Conservation (phyloP, 805 yeast genomes). For the Suhomyces pyralidae region DNA sequence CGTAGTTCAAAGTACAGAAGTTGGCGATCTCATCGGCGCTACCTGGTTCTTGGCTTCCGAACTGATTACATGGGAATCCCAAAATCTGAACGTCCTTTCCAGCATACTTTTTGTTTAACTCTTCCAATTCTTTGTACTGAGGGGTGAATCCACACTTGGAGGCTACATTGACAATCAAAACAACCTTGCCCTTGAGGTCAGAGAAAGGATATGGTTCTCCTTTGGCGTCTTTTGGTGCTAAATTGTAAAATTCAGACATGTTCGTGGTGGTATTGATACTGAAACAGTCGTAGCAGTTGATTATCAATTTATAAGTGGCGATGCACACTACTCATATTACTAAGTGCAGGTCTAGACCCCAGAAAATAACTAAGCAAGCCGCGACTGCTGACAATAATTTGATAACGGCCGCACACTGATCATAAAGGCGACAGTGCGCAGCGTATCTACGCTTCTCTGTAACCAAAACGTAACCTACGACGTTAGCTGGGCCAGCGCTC, state of each 20-base stretch:
- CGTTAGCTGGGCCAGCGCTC: neutral
- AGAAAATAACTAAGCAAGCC: neutral
- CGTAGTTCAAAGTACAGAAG: conserved; percentile 78
- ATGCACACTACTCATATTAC: neutral
- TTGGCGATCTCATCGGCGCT: conserved; percentile 56
- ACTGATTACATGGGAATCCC: conserved; percentile 47
- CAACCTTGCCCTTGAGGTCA: conserved; percentile 73
- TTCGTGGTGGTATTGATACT: neutral
- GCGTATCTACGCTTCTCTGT: neutral
- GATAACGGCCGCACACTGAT: neutral
- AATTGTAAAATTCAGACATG: conserved; percentile 64
- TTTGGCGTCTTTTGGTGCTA: conserved; percentile 59
- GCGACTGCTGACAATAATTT: neutral
- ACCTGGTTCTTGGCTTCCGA: conserved; percentile 43
- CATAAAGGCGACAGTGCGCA: neutral
- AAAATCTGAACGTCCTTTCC: conserved; percentile 35
- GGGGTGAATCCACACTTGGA: conserved; percentile 76
- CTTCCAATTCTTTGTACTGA: conserved; percentile 48
- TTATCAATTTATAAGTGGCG: neutral
- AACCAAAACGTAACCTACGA: neutral
- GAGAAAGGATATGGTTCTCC: conserved; percentile 59
- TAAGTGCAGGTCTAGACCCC: neutral
- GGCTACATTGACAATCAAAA: conserved; percentile 82
- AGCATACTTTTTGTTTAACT: conserved; percentile 38
- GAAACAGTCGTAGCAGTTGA: neutral